Conservation (phyloP, 441 rosid species). For the Dalechampia spathulata region DNA sequence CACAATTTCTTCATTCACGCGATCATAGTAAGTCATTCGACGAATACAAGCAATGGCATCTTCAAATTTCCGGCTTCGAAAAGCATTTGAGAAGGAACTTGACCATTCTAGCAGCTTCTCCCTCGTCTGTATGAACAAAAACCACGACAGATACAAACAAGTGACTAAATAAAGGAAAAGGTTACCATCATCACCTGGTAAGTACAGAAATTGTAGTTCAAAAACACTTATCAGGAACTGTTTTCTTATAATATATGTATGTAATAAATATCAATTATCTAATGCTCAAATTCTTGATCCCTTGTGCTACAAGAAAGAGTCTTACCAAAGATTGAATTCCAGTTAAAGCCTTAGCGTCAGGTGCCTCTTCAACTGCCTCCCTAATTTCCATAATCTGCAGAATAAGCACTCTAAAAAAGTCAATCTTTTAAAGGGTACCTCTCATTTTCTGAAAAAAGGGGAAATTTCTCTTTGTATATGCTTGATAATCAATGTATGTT, state of each 20-base stretch:
- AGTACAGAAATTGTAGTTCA: neutral
- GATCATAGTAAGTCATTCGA: constrained; percentile 85
- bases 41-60: constrained; percentile 61
- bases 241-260: too few species aligned
- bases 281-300: neutral
- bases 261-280: neutral
- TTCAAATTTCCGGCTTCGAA: constrained; percentile 44
- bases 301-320: constrained; percentile 11
- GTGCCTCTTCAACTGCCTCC: constrained; percentile 83
- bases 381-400: constrained; percentile 88
- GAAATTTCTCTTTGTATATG: neutral
- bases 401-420: constrained; percentile 10
- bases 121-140: constrained; percentile 43
- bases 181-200: neutral
- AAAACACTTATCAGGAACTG: too few species aligned
- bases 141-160: neutral
- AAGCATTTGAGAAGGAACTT: constrained; percentile 52
- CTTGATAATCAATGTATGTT: neutral
- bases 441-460: neutral
- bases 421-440: neutral
- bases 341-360: constrained; percentile 47
- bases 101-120: constrained; percentile 60
- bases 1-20: constrained; percentile 69
- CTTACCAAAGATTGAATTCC: constrained; percentile 59
- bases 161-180: neutral